Evolutionary conservation across 495 filamentous ascomycete species (phyloP).

Genomic region (Neurospora africana): DNA sequence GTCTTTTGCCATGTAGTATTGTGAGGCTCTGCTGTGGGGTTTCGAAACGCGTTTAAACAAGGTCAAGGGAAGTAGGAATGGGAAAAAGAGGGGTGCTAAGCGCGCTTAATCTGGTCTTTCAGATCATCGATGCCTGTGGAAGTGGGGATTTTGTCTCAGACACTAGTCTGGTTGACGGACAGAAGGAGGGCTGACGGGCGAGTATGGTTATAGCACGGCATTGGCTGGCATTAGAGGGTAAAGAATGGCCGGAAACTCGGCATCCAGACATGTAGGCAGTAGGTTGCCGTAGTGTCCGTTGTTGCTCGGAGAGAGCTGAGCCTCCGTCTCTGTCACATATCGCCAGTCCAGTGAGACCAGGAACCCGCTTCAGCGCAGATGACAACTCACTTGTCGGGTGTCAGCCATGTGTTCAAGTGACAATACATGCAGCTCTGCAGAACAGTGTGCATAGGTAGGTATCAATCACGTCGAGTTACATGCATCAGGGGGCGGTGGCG

Average conservation of each 20-base stretch:
- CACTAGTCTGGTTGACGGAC: background rate
- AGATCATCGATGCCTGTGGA: background rate
- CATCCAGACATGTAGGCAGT: background rate
- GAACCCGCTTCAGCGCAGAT: background rate
- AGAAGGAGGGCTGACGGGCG: background rate
- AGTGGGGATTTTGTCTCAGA: background rate
- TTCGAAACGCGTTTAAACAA: background rate
- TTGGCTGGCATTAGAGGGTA: background rate
- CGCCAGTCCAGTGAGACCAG: background rate
- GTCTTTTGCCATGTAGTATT: background rate
- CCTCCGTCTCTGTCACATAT: background rate
- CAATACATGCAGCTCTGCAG: background rate
- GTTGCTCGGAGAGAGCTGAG: background rate
- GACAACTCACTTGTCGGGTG: background rate
- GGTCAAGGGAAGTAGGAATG: background rate
- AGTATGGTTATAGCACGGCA: background rate
- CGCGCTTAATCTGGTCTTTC: background rate
- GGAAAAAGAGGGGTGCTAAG: background rate
- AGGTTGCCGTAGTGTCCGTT: background rate
- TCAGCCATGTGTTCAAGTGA: background rate
- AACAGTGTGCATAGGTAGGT: background rate
- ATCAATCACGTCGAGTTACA: background rate
- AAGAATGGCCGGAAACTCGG: background rate
- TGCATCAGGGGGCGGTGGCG: background rate
- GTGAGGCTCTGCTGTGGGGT: background rate